phyloP scores from a whole-genome alignment of 495 filamentous ascomycete genomes.

The Penicillium pulvis region DNA sequence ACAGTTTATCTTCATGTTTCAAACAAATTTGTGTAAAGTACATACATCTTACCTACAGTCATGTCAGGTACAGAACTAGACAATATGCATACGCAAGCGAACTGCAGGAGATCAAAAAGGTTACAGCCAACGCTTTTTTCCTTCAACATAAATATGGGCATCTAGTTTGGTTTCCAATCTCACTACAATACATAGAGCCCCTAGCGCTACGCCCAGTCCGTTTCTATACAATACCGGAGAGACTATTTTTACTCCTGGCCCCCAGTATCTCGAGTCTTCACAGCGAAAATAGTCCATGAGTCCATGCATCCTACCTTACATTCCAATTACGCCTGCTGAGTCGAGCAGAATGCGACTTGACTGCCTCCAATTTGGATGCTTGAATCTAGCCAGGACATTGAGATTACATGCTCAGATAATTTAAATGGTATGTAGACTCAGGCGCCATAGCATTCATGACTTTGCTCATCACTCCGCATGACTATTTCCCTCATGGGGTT shows the following conservation, averaged over 20 bases:
- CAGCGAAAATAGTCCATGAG: neutral
- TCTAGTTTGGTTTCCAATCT: neutral
- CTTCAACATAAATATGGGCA: neutral
- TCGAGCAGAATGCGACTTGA: slow-evolving; percentile 3
- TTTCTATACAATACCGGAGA: neutral
- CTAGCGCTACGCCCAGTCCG: neutral
- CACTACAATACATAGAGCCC: neutral
- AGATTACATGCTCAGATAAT: neutral
- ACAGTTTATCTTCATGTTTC: no score
- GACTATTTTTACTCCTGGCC: neutral
- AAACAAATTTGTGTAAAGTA: no score
- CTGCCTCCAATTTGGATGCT: neutral
- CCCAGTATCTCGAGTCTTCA: neutral
- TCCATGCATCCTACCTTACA: slow-evolving; percentile 5
- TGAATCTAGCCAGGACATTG: neutral
- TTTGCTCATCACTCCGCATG: neutral
- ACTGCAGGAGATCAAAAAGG: neutral
- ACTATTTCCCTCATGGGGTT: neutral
- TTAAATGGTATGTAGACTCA: neutral
- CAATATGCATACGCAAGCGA: neutral
- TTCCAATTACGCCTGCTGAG: slow-evolving; percentile 3
- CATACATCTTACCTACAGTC: neutral
- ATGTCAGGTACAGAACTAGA: neutral
- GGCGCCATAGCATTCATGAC: neutral
- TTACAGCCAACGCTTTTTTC: neutral